These are phyloP conservation scores for Eucalyptus sp. DNA, from an alignment of 345 rosid species.

Conservation along the genomic window DNA sequence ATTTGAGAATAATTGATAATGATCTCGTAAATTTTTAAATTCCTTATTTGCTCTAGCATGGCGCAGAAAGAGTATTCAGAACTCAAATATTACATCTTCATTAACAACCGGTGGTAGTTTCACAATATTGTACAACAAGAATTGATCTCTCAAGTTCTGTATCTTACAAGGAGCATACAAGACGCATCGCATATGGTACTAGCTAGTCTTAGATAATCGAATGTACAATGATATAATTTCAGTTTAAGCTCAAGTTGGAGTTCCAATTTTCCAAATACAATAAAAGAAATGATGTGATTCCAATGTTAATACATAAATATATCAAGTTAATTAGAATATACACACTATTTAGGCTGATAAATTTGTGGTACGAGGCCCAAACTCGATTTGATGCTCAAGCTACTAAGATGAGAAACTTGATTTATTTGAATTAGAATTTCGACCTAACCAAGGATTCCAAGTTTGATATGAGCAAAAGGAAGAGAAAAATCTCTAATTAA, in stretches of 20 bases:
- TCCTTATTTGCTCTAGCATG: background rate
- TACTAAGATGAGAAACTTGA: background rate
- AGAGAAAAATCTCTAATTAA: background rate
- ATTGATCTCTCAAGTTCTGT: background rate
- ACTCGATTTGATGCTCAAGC: background rate
- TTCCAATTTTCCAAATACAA: background rate
- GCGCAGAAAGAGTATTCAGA: background rate
- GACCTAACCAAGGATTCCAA: background rate
- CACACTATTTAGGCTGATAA: background rate
- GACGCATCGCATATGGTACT: background rate
- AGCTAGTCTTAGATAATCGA: background rate
- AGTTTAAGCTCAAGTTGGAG: background rate
- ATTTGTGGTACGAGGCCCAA: background rate
- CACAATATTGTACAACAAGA: background rate
- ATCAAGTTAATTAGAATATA: background rate
- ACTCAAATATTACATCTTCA: background rate
- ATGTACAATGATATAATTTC: background rate
- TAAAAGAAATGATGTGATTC: background rate
- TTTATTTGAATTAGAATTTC: background rate
- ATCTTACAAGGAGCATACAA: background rate
- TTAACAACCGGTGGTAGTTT: too few relatives aligned
- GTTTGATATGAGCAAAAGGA: background rate
- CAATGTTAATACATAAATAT: background rate
- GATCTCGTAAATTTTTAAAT: too few relatives aligned
- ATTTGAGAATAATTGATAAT: too few relatives aligned